Conservation (phyloP, 2,329 filamentous ascomycete genomes). For the Cladosporium sp. region DNA sequence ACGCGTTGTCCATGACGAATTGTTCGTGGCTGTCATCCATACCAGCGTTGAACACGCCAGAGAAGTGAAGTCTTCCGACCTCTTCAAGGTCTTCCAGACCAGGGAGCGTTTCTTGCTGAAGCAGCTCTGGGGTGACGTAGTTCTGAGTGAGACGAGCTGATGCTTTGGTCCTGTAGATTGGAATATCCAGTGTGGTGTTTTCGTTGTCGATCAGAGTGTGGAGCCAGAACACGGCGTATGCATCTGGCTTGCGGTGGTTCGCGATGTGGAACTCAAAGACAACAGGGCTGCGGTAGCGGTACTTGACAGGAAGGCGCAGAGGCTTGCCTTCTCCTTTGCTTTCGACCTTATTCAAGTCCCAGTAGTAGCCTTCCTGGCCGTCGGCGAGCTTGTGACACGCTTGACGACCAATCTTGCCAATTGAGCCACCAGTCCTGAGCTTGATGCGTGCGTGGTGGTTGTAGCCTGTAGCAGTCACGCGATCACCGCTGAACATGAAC, state of each 20-base stretch:
- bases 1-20: constrained; percentile 84
- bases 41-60: constrained; percentile 81
- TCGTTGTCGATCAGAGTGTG: constrained; percentile 82
- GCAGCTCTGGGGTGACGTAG: constrained; percentile 82
- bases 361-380: constrained; percentile 59
- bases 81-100: constrained; percentile 76
- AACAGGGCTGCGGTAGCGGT: constrained; percentile 85
- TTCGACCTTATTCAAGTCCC: constrained; percentile 50
- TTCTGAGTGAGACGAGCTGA: constrained; percentile 80
- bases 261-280: constrained; percentile 81
- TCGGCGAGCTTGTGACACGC: constrained; percentile 63
- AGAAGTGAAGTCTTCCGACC: constrained; percentile 79
- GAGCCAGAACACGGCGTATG: constrained; percentile 83
- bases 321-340: constrained; percentile 51
- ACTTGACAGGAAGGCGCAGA: constrained; percentile 82
- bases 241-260: constrained; percentile 69
- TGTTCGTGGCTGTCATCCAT: constrained; percentile 82
- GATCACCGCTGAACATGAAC: constrained; percentile 79
- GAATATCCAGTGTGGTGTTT: constrained; percentile 76
- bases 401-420: constrained; percentile 66
- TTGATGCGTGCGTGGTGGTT: constrained; percentile 67
- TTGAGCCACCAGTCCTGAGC: constrained; percentile 81
- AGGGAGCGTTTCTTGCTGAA: constrained; percentile 59
- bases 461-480: constrained; percentile 67
- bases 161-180: constrained; percentile 83